A percentile compares a stretch with the other conserved stretches of the same genome.
These are phyloP conservation scores for Ogataea ramenticola DNA, from an alignment of 805 yeast species.

Conservation along the genomic window DNA sequence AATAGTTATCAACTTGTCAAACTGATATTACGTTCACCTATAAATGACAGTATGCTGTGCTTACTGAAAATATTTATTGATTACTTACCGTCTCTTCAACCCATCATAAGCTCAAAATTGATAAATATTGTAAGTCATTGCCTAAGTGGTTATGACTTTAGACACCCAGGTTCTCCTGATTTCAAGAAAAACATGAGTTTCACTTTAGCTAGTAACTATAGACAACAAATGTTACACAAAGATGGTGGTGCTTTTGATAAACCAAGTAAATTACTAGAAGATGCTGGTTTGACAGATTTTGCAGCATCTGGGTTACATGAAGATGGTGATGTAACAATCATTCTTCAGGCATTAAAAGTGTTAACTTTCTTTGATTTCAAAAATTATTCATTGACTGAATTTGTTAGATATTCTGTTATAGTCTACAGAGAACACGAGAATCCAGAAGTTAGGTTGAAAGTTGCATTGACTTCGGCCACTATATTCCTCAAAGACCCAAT, in stretches of 20 bases:
- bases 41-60: conserved; percentile 76
- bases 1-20: conserved; percentile 71
- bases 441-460: conserved; percentile 72
- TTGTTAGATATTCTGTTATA: conserved; percentile 80
- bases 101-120: conserved; percentile 62
- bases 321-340: conserved; percentile 31
- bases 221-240: conserved; percentile 64
- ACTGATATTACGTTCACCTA: conserved; percentile 72
- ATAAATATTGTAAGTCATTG: conserved; percentile 67
- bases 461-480: conserved; percentile 77
- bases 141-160: conserved; percentile 73
- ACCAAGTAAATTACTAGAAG: conserved; percentile 7
- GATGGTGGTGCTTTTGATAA: conserved; percentile 43
- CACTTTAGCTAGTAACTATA: conserved; percentile 65
- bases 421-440: conserved; percentile 76
- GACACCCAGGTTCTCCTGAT: conserved; percentile 81
- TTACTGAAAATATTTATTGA: conserved; percentile 61
- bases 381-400: conserved; percentile 73
- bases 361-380: conserved; percentile 68
- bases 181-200: conserved; percentile 51
- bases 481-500: conserved; percentile 75
- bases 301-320: conserved; percentile 17
- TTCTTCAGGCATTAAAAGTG: conserved; percentile 75
- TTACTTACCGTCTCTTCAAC: conserved; percentile 74
- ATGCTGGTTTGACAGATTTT: conserved; percentile 13